A percentile compares a stretch with the other conserved stretches of the same genome.
Conservation (phyloP, 345 rosid genomes). For the Eucalyptus caleyi region DNA sequence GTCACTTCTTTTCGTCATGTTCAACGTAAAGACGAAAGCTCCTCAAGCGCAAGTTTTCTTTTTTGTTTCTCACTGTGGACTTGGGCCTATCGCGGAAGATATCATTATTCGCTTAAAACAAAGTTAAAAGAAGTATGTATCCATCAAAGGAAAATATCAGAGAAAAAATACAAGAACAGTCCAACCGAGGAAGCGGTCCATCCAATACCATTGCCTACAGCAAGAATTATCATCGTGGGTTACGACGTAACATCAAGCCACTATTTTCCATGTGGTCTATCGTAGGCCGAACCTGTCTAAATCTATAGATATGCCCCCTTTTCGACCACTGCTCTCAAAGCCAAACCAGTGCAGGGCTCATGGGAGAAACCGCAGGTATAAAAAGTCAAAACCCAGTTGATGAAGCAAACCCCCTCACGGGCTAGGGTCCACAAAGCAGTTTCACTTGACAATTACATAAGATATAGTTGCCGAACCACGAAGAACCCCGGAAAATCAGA, state of each 20-base stretch:
- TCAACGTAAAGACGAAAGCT: background rate
- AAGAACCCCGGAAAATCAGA: background rate
- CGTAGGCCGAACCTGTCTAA: background rate
- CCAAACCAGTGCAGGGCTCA: background rate
- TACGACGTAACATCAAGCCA: background rate
- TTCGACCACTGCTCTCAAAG: background rate
- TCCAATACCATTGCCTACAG: background rate
- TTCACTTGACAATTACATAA: background rate
- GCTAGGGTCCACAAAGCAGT: background rate
- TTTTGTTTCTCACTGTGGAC: background rate
- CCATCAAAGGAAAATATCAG: background rate
- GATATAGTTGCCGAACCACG: background rate
- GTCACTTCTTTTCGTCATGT: background rate
- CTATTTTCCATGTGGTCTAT: background rate
- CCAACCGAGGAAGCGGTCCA: background rate
- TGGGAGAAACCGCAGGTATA: background rate
- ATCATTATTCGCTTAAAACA: background rate
- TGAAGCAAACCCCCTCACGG: background rate
- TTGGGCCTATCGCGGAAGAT: background rate
- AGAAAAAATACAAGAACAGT: background rate
- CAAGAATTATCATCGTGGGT: background rate
- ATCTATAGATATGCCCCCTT: background rate
- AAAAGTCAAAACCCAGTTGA: background rate
- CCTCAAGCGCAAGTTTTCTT: background rate
- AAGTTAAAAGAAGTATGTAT: background rate